These are phyloP conservation scores for Lagenaria siceraria DNA, from an alignment of 306 rosid genomes.

Conservation along the genomic window DNA sequence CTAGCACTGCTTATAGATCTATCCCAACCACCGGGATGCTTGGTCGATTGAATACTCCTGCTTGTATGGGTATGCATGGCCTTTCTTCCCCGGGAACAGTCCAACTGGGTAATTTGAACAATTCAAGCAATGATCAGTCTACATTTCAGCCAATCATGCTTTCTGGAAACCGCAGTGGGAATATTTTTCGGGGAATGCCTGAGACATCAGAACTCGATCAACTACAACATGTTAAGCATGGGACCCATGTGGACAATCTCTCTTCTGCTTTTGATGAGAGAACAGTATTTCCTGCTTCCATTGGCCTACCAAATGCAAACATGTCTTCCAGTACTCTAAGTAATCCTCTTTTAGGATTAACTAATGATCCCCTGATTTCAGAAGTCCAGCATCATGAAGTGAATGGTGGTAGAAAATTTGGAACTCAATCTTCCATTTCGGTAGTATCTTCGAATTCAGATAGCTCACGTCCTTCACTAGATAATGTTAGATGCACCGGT, in stretches of 20 bases:
- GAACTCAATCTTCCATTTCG: constrained; percentile 31
- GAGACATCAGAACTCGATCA: constrained; percentile 33
- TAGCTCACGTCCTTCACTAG: constrained; percentile 27
- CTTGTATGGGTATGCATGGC: constrained; percentile 44
- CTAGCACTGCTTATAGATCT: constrained; percentile 40
- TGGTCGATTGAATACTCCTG: constrained; percentile 63
- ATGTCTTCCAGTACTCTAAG: constrained; percentile 16
- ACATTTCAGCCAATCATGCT: constrained; percentile 31
- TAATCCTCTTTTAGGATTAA: constrained; percentile 22
- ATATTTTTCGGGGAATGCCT: constrained; percentile 40
- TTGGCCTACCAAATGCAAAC: constrained; percentile 35
- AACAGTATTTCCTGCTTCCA: constrained; percentile 36
- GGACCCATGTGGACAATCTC: constrained; percentile 23
- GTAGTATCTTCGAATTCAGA: constrained; percentile 39
- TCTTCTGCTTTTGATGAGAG: constrained; percentile 25
- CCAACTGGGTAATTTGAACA: constrained; percentile 49
- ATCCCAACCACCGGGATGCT: constrained; percentile 53
- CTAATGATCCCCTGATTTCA: constrained; percentile 25
- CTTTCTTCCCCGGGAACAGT: constrained; percentile 51
- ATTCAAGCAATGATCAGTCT: constrained; percentile 35
- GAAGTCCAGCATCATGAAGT: constrained; percentile 29
- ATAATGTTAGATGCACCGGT: constrained; percentile 31
- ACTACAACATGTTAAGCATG: constrained; percentile 11
- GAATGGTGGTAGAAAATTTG: constrained; percentile 32
- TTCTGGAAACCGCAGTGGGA: constrained; percentile 37